Percentiles rank a stretch among this genome's conserved stretches.
These are phyloP conservation scores for Podospora bellae-mahoneyi DNA, from an alignment of 495 filamentous ascomycete genomes.

Conservation along the genomic window DNA sequence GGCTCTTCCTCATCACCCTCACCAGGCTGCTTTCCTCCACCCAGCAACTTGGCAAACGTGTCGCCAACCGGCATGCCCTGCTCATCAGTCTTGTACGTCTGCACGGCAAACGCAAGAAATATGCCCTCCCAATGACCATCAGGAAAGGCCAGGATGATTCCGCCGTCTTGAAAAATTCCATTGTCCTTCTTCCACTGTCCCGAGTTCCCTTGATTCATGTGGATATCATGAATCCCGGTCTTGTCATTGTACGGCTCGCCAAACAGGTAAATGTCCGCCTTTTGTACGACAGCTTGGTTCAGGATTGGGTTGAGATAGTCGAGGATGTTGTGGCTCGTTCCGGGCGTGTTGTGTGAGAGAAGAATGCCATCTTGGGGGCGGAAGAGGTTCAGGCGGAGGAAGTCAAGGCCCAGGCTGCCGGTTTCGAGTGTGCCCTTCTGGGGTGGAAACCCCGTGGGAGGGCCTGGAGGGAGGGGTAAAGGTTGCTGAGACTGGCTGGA, in stretches of 20 bases:
- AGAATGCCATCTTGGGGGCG: slow-evolving; percentile 26
- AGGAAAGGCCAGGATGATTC: slow-evolving; percentile 31
- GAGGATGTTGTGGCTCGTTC: slow-evolving; percentile 31
- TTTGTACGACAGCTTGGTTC: slow-evolving; percentile 32
- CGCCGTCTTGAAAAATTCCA: slow-evolving; percentile 41
- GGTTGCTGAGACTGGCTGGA: neutral
- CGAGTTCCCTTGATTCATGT: slow-evolving; percentile 45
- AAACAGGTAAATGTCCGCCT: slow-evolving; percentile 37
- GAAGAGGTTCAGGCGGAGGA: slow-evolving; percentile 32
- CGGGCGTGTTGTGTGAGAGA: slow-evolving; percentile 28
- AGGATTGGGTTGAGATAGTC: slow-evolving; percentile 38
- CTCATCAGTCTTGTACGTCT: slow-evolving; percentile 33
- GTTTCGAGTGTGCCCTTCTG: slow-evolving; percentile 17
- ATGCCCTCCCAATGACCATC: slow-evolving; percentile 35
- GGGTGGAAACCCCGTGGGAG: slow-evolving; percentile 17
- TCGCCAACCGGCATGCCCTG: slow-evolving; percentile 19
- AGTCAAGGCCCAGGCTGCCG: slow-evolving; percentile 28
- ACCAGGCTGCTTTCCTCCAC: neutral
- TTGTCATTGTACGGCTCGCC: slow-evolving; percentile 33
- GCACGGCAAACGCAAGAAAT: slow-evolving; percentile 38
- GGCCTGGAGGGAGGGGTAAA: slow-evolving; percentile 13
- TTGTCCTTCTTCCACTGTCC: slow-evolving; percentile 31
- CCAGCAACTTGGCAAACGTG: slow-evolving; percentile 13
- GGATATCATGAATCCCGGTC: slow-evolving; percentile 40
- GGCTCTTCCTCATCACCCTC: neutral